Conservation (phyloP, 441 rosid genomes). For the Pelargonium myrrhifolium region DNA sequence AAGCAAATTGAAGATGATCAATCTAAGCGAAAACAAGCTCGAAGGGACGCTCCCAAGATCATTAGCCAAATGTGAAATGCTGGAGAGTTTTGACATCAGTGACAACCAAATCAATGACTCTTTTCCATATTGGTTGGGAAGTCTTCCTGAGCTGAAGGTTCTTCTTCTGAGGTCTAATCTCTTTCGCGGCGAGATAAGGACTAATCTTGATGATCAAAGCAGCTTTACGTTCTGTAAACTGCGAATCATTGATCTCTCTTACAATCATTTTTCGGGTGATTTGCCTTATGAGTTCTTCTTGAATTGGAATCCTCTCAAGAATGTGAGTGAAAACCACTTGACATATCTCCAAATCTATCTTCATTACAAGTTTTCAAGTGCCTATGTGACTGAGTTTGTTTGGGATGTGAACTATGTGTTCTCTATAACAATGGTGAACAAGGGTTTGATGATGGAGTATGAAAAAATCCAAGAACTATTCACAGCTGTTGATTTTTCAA, state of each 20-base stretch:
- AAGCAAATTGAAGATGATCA: slow-evolving; percentile 13
- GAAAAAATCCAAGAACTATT: neutral
- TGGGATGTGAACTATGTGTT: slow-evolving; percentile 1
- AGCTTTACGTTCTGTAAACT: neutral
- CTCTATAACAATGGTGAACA: neutral
- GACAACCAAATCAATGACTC: slow-evolving; percentile 2
- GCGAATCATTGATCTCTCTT: neutral
- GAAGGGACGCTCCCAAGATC: slow-evolving; percentile 17
- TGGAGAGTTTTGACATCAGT: slow-evolving; percentile 14
- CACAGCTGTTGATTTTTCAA: neutral
- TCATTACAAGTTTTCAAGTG: neutral
- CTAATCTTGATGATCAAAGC: neutral
- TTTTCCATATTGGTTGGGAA: slow-evolving; percentile 16
- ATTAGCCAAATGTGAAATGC: slow-evolving; percentile 10
- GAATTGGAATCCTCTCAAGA: slow-evolving; percentile 4
- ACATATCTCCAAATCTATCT: neutral
- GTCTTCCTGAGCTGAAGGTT: neutral
- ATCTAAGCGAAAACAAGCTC: slow-evolving; percentile 17
- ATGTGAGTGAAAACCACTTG: neutral
- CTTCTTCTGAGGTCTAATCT: neutral
- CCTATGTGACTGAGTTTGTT: neutral
- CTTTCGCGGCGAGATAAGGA: neutral
- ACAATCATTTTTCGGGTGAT: neutral
- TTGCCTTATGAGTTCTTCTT: neutral
- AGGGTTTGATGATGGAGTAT: slow-evolving; percentile 1